Base-by-base conservation (phyloP, 495 filamentous ascomycete genomes). In the Penicillium salamii region DNA sequence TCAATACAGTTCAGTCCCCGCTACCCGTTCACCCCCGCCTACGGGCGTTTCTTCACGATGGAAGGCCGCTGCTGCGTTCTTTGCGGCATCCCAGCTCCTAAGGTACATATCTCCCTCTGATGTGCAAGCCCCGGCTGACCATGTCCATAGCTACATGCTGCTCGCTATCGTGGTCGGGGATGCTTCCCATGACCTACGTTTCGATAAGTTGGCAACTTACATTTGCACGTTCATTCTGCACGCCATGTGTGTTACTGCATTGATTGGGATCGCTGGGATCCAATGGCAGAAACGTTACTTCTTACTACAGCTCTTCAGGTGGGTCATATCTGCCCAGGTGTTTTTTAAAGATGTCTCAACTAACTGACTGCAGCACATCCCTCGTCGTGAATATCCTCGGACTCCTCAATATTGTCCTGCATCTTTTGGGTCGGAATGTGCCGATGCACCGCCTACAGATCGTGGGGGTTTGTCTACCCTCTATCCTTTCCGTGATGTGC, bases 321-420 rank as follows among this genome's bases (percentile, higher is more conserved):
- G 8, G 8, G 23, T 26, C 8, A 8, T 8, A 26, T 26, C 18
- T 48, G 14, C 26, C 37, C 6, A 14, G 28, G 45, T 39, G 18
- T 19, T 33, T 38, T 8, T 7, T 0, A 13, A 26, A 21, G 7
- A 7, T 32, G 12, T 13, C 17, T 13, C 6, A 11, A 8, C 34
- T 47, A 31, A 48, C 8, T 8, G 7, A 21, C 18, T 11, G 3
- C 24, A 71, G 70, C 18, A 68, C 70, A 14, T 62, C 49, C 37
- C 12, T 65, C 17, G 36, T 40, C 11, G 59, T 63, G 24, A 70
- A 65, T 35, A 31, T 67, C 9, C 39, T 72, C 36, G 56, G 64
- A 9, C 42, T 69, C 8, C 55, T 70, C 33, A 68, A 71, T 42
- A 49, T 67, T 13, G 19, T 69, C 2, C 55, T 72, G 29, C 67